Conservation (phyloP, 306 rosid species). For the Medicago lupulina region DNA sequence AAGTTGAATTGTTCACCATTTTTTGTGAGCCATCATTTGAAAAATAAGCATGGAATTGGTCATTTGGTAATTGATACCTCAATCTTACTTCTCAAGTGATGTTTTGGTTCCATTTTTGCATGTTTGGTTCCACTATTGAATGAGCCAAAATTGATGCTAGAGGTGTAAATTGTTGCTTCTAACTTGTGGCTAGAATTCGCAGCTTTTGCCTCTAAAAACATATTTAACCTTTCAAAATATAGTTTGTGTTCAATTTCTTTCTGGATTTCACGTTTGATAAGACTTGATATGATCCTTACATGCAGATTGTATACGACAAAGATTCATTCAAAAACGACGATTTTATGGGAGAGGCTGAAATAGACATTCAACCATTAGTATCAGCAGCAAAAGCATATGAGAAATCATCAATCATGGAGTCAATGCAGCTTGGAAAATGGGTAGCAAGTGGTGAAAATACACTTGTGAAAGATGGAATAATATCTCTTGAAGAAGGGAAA, state of each 20-base stretch:
- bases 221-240: too few species aligned
- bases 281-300: background rate
- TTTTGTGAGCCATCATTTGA: background rate
- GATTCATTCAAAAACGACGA: conserved; percentile 87
- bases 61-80: background rate
- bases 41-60: background rate
- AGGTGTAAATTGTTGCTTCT: too few species aligned
- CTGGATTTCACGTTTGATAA: too few species aligned
- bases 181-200: too few species aligned
- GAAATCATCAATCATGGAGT: conserved; percentile 51
- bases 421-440: conserved; percentile 73
- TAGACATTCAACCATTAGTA: conserved; percentile 85
- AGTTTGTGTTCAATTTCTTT: too few species aligned
- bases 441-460: conserved; percentile 65
- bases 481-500: conserved; percentile 70
- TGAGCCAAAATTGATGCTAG: too few species aligned
- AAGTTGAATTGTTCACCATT: conserved; percentile 39
- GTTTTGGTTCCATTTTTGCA: too few species aligned
- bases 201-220: too few species aligned
- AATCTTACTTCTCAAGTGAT: too few species aligned
- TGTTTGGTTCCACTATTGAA: too few species aligned
- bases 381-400: conserved; percentile 78
- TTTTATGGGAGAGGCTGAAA: conserved; percentile 98
- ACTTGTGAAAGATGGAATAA: conserved; percentile 69
- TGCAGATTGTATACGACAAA: conserved; percentile 91